phyloP scores from a whole-genome alignment of 306 rosid species.

The Cajanus cajan region DNA sequence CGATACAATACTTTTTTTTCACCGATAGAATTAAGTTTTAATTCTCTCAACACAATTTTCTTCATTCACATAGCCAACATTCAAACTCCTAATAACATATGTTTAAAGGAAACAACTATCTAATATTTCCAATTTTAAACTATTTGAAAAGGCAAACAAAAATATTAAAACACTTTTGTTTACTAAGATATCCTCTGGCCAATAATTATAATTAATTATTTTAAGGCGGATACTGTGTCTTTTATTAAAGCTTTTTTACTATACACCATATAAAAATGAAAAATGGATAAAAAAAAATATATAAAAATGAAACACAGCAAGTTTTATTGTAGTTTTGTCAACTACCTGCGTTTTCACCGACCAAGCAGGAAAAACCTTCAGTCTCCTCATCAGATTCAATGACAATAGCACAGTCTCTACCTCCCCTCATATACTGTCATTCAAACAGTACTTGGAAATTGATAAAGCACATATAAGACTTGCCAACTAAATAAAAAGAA shows the following conservation, averaged over 20 bases:
- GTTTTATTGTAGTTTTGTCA: conserved; percentile 27
- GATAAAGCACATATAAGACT: not conserved
- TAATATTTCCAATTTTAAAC: not conserved
- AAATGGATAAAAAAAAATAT: too few species aligned
- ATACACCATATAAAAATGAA: not conserved
- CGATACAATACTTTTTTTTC: not conserved
- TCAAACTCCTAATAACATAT: too few species aligned
- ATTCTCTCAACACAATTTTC: too few species aligned
- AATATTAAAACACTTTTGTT: not conserved
- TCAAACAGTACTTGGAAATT: conserved; percentile 18
- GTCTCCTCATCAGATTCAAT: conserved; percentile 89
- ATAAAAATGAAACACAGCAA: not conserved
- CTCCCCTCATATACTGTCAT: conserved; percentile 50
- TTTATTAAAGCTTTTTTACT: too few species aligned
- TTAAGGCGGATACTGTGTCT: not conserved
- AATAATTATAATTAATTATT: too few species aligned
- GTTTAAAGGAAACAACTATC: too few species aligned
- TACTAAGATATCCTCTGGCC: not conserved
- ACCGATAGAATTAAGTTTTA: too few species aligned
- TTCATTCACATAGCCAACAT: too few species aligned
- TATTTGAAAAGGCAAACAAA: not conserved
- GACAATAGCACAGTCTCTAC: conserved; percentile 55
- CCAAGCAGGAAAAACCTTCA: conserved; percentile 67
- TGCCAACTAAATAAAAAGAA: conserved; percentile 21
- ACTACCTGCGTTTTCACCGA: conserved; percentile 63